Evolutionary conservation across 208 protist genomes (phyloP), one percentile per base, ranked within the genome.

Genomic region (Leptomonas pyrrhocoris): DNA sequence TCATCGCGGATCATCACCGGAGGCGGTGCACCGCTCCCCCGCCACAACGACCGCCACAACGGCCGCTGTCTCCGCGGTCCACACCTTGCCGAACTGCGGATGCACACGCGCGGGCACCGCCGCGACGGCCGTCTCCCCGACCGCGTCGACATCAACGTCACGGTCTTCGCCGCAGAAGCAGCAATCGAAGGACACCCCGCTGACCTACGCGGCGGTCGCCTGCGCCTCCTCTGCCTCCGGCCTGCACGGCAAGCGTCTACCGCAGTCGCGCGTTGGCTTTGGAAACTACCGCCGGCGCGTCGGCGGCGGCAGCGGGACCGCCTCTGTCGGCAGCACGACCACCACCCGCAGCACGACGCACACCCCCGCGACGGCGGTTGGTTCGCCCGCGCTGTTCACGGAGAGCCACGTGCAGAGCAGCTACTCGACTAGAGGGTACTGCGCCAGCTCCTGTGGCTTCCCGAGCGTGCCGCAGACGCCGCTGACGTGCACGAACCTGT

Each of bases 241-340:
- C 25, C 40, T 61, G 5, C 63, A 70, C 45, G 63, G 71, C 55
- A 77, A 71, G 21, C 71, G 71, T 2, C 63, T 77, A 15, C 71
- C 71, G 19, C 63, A 70, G 43, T 70, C 71, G 9, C 71, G 71
- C n/a, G 63, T 77, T 16, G 38, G 57, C 56, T 77, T 71, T 36
- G 59, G 63, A 15, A 66, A 75, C 53, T 68, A 57, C 43, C 60
- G 69, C 30, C 61, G 63, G n/a, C 54, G 59, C 15, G 36, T 57
- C 0, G 21, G 51, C 31, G 19, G 45, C 31, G 40, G 45, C 45
- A 64, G 58, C 21, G 28, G 61, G n/a, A 42, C 11, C 36, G 36
- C 13, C 27, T 68, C 61, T 1, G 49, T 34, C 2, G 36, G 31
- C 36, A 68, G 61, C 60, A 66, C 60, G 2, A 46, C 31, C 60